Conservation (phyloP, 345 rosid species). For the Leavenworthia alabamica region DNA sequence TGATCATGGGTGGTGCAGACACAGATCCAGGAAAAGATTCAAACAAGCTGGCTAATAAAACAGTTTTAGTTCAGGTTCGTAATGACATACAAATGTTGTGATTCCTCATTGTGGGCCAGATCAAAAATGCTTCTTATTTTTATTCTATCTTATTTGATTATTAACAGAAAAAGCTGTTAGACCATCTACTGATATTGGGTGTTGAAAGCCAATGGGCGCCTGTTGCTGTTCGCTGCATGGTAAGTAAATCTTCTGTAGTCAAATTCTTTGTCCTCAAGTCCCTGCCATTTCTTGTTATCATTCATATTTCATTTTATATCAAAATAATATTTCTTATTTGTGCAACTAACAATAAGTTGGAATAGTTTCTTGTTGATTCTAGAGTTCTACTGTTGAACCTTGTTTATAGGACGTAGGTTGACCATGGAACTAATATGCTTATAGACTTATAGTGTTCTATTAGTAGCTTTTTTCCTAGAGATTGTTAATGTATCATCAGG, state of each 20-base stretch:
- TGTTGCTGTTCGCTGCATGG: constrained; percentile 75
- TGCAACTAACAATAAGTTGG: background rate
- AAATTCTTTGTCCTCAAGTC: background rate
- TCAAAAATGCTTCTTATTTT: constrained; percentile 6
- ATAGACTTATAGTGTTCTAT: background rate
- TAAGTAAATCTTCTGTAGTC: constrained; percentile 32
- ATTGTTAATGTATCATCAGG: background rate
- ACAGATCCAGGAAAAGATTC: constrained; percentile 68
- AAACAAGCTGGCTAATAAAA: constrained; percentile 69
- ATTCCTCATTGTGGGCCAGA: background rate
- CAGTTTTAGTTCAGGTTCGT: constrained; percentile 83
- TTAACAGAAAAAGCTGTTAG: constrained; percentile 70
- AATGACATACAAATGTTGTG: background rate
- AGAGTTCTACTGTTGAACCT: constrained; percentile 3
- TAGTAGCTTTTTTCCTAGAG: background rate
- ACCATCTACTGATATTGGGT: constrained; percentile 77
- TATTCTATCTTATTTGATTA: constrained; percentile 22
- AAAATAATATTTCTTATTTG: background rate
- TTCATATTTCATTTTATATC: background rate
- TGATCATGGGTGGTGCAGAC: constrained; percentile 66
- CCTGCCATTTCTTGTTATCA: constrained; percentile 1
- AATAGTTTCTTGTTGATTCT: background rate
- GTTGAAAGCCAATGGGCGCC: constrained; percentile 98
- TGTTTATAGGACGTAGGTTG: constrained; percentile 4
- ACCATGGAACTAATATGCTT: background rate